Conservation (phyloP, 148 eudicot genomes). For the Diospyros kaki region DNA sequence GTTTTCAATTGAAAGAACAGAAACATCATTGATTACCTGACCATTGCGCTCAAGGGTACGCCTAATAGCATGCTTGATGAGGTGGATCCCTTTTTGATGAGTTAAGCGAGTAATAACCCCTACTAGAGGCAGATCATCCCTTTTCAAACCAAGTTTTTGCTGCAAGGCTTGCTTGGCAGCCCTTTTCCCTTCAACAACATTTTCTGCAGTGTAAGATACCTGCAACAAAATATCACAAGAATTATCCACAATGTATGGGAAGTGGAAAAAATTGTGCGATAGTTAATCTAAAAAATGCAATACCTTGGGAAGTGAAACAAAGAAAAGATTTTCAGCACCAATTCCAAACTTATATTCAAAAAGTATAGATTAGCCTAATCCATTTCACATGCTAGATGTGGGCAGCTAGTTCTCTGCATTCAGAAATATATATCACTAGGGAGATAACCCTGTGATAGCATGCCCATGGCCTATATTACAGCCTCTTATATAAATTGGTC, state of each 20-base stretch:
- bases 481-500: too few relatives aligned
- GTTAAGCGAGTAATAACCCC: conserved; percentile 94
- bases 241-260: background rate
- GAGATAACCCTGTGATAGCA: too few relatives aligned
- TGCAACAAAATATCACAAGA: conserved; percentile 25
- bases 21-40: conserved; percentile 45
- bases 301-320: background rate
- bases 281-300: background rate
- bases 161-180: conserved; percentile 96
- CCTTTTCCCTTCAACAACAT: conserved; percentile 80
- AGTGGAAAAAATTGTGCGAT: background rate
- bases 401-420: too few relatives aligned
- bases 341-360: background rate
- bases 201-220: conserved; percentile 79
- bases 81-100: conserved; percentile 98
- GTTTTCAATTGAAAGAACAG: background rate
- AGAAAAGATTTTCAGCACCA: background rate
- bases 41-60: conserved; percentile 86
- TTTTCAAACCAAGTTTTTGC: conserved; percentile 66
- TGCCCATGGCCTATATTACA: too few relatives aligned
- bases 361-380: too few relatives aligned
- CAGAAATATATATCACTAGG: too few relatives aligned
- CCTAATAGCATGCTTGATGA: conserved; percentile 93
- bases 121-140: conserved; percentile 67
- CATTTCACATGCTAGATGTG: too few relatives aligned